Evolutionary conservation across 306 rosid species (phyloP), one percentile per base, ranked within the genome.

Genomic region (Corylus avellana): DNA sequence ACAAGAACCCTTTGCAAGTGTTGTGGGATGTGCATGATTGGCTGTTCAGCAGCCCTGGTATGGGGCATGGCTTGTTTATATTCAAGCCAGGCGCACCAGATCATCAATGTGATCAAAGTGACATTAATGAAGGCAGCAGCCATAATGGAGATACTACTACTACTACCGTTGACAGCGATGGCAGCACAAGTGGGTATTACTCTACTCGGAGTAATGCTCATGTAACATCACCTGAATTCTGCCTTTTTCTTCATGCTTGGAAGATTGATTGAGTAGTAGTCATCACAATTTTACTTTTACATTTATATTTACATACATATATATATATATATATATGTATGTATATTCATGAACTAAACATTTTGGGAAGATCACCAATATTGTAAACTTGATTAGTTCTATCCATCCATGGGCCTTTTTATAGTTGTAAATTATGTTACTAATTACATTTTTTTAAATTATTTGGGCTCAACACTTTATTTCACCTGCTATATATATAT

Each of bases 1-100:
- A 89, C 51, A 86, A 75, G 63, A 89, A 87, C 61, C 89, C 97
- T 14, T 86, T 94, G 27, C 97, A 92, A 47, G 94, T 94, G 16
- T 86, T 88, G 10, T 94, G 94, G 94, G 97, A 94, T 69, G 98
- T 94, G 1, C 88, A 91, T 57, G 97, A 91, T 39, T 94, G 98
- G 98, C 80, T 94, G 67, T 94, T 94, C 68, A 78, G 87, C 37
- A 81, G 50, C 12, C 73, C 90, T 1, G 93, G 92, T 1, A 80
- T 84, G 1, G 96, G 97, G 8, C 92, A 88, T 4, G 98, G 98
- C 0, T n/a, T 91, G 37, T 94, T 94, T 58, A 87, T 94, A 51
- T 94, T 94, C 86, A 94, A 92, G 82, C 88, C 93, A 1, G 97
- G 94, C 11, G 37, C 84, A 3, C 75, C 86, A 0, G 97, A 32